Base-by-base conservation (phyloP, 2,329 filamentous ascomycete species). In the Diaporthe vexans region DNA sequence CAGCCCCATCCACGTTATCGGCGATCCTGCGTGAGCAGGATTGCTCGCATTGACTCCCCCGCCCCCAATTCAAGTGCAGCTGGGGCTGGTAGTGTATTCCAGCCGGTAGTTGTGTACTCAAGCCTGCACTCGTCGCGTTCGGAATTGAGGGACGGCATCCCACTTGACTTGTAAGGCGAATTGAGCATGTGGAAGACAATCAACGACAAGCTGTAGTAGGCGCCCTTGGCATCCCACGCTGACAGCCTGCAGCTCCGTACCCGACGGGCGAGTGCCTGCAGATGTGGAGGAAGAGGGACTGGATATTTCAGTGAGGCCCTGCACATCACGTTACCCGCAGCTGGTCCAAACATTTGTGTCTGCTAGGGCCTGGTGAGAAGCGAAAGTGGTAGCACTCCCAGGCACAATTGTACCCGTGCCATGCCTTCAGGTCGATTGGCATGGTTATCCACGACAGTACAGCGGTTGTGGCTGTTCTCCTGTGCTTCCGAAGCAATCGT, bases 161-260 rank as follows among this genome's bases (percentile, higher is more conserved):
- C 63, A 52, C 29, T 52, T 37, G 43, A 52, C 46, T 67, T 52
- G 19, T 46, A 52, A 37, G 29, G 33, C 63, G 48, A n/a, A 37
- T 24, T 24, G 46, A 67, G 29, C 21, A 24, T 67, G 46, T 21
- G 43, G 61, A 24, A 67, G 46, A 67, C n/a, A 21, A 37, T 67
- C 63, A 52, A 37, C 29, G 46, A 29, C 40, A 52, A 33, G 33
- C 33, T 40, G 63, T 35, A 15, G 48, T 52, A 68, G 63, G 63
- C 48, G 63, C 48, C 61, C 33, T 68, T 54, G 48, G 63, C 63
- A 68, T 33, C 46, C 46, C 63, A 52, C 46, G 63, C 63, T 54
- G 48, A 54, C 63, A 40, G 63, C 46, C 46, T 67, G 24, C 56
- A 71, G 40, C n/a, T 59, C 24, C 68, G 15, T 52, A 7, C 46